phyloP scores from a whole-genome alignment of 768 basidiomycete species.

The Boletus subparvulus region DNA sequence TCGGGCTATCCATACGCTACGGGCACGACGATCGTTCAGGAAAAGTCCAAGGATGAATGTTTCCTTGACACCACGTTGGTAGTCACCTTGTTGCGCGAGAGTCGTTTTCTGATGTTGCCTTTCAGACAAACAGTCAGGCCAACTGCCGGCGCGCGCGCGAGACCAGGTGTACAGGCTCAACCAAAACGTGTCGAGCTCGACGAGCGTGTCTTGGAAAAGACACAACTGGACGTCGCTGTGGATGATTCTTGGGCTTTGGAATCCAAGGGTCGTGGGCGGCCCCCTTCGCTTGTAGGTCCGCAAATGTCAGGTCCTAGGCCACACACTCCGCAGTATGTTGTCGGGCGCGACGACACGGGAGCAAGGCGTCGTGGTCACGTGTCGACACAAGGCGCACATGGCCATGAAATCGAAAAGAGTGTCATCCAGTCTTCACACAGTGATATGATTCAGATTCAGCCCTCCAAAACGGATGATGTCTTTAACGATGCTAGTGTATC shows the following conservation, averaged over 20 bases:
- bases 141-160: not conserved
- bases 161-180: not conserved
- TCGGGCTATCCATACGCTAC: not conserved
- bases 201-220: not conserved
- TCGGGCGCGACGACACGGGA: not conserved
- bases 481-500: not conserved
- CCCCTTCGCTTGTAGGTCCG: not conserved
- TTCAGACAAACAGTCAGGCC: slow-evolving; percentile 1
- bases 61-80: slow-evolving; percentile 6
- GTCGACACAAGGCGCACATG: not conserved
- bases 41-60: not conserved
- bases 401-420: not conserved
- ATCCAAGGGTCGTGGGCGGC: no score
- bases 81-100: not conserved
- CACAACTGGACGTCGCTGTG: not conserved
- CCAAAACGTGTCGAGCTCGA: not conserved
- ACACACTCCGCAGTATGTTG: not conserved
- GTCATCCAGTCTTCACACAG: not conserved
- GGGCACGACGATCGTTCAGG: not conserved
- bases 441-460: not conserved
- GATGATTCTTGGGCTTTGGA: not conserved
- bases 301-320: not conserved
- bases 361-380: not conserved
- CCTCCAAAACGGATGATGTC: not conserved
- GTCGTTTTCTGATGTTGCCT: not conserved